phyloP scores from a whole-genome alignment of 2,329 filamentous ascomycete genomes.

The Fusarium pseudocircinatum region DNA sequence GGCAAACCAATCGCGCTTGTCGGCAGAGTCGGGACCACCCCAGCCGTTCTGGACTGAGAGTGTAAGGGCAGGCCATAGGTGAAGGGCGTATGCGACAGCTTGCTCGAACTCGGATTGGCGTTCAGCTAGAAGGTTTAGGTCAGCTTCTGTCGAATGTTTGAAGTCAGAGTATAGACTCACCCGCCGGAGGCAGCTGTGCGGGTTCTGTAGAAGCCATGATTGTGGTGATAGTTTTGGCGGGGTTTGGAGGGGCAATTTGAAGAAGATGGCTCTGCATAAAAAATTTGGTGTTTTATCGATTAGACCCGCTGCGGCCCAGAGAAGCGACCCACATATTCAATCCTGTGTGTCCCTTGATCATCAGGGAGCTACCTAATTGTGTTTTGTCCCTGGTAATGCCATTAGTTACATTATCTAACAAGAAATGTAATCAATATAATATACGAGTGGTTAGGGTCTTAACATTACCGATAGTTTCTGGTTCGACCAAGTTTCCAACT shows the following conservation, averaged over 20 bases:
- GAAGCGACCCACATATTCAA: conserved; percentile 3
- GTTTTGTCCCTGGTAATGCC: not conserved
- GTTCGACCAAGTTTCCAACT: not conserved
- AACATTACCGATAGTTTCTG: not conserved
- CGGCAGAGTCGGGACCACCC: conserved; percentile 82
- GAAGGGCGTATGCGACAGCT: conserved; percentile 83
- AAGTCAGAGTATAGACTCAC: conserved; percentile 27
- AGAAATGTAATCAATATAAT: not conserved
- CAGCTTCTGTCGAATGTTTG: not conserved
- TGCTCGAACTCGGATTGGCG: conserved; percentile 81
- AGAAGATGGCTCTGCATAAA: conserved; percentile 36
- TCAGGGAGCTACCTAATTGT: not conserved
- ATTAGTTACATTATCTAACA: not conserved
- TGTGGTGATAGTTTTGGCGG: conserved; percentile 35
- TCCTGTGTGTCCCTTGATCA: not conserved
- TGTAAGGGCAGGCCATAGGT: conserved; percentile 88
- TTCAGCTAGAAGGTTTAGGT: conserved; percentile 53
- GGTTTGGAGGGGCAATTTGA: conserved; percentile 46
- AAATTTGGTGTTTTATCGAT: conserved; percentile 43
- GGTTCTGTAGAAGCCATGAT: conserved; percentile 48
- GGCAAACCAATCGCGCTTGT: conserved; percentile 97
- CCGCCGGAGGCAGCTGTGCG: conserved; percentile 45
- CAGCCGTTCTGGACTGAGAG: conserved; percentile 88
- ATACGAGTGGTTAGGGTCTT: too few species aligned
- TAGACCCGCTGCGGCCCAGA: not conserved